These are phyloP conservation scores for Marasmius sp. DNA, from an alignment of 1,284 basidiomycete genomes.

Conservation along the genomic window DNA sequence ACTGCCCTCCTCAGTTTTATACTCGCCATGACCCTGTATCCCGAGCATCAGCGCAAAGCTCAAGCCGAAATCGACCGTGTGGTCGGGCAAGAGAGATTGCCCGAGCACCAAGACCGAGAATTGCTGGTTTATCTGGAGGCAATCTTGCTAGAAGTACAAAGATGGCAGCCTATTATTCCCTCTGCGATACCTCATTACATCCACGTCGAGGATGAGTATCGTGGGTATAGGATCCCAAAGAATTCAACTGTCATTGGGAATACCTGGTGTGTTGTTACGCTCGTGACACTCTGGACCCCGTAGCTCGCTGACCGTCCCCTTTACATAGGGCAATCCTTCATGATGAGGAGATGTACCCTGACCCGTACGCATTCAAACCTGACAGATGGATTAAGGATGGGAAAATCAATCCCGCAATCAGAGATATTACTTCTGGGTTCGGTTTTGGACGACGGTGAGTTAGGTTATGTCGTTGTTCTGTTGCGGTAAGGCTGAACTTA, in stretches of 20 bases:
- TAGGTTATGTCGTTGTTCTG: background rate
- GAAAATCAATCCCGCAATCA: background rate
- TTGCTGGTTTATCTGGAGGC: background rate
- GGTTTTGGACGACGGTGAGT: conserved; percentile 6
- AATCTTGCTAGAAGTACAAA: background rate
- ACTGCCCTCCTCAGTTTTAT: background rate
- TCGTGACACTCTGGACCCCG: too few relatives aligned
- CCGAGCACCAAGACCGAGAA: background rate
- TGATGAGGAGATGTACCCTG: conserved; percentile 9
- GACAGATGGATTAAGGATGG: conserved; percentile 1
- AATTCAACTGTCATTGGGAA: background rate
- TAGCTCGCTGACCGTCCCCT: background rate
- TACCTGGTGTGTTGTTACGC: background rate
- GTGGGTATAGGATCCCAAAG: background rate
- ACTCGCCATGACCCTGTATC: background rate
- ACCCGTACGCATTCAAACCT: conserved; percentile 5
- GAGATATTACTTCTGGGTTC: background rate
- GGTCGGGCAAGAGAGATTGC: background rate
- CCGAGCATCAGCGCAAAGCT: background rate
- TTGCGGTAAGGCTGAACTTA: background rate
- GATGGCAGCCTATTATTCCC: background rate
- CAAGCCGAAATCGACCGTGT: background rate
- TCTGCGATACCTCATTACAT: background rate
- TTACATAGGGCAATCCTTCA: conserved; percentile 15
- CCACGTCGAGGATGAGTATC: background rate